Evolutionary conservation across 768 basidiomycete genomes (phyloP).

Genomic region (Chiua virens): DNA sequence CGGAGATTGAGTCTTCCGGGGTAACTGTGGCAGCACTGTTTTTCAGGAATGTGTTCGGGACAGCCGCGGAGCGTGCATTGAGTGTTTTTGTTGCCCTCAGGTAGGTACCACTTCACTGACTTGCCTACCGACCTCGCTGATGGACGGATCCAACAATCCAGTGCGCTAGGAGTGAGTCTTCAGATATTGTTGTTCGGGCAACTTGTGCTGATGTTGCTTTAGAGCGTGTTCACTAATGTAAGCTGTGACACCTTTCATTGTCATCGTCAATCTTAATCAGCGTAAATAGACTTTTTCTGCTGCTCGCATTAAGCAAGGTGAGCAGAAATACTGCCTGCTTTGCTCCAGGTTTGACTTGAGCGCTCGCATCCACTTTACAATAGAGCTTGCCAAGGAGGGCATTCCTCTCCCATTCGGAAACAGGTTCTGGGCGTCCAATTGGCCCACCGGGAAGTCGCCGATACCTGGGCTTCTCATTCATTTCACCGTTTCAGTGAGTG

Average conservation of each 20-base stretch:
- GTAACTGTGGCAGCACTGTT: constrained; percentile 62
- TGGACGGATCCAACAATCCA: constrained; percentile 7
- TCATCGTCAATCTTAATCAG: neutral
- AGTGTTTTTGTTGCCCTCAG: constrained; percentile 58
- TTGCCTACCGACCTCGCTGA: neutral
- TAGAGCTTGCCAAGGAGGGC: constrained; percentile 62
- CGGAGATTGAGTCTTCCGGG: constrained; percentile 47
- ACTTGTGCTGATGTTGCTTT: constrained; percentile 1
- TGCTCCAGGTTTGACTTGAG: neutral
- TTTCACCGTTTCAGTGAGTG: constrained; percentile 48
- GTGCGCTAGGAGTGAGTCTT: constrained; percentile 36
- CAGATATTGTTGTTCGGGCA: neutral
- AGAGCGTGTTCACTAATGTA: constrained; percentile 36
- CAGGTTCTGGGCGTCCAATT: constrained; percentile 61
- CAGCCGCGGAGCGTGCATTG: constrained; percentile 50
- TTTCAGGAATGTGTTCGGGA: constrained; percentile 59
- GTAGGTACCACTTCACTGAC: constrained; percentile 23
- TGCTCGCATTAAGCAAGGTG: constrained; percentile 54
- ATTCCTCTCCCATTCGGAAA: constrained; percentile 61
- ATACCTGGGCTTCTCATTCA: constrained; percentile 57
- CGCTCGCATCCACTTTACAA: neutral
- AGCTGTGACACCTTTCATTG: neutral
- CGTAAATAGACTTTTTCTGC: constrained; percentile 47
- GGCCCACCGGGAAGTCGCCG: constrained; percentile 58
- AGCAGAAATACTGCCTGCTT: neutral